phyloP scores from a whole-genome alignment of 345 rosid species.

The Durio zibethinus region DNA sequence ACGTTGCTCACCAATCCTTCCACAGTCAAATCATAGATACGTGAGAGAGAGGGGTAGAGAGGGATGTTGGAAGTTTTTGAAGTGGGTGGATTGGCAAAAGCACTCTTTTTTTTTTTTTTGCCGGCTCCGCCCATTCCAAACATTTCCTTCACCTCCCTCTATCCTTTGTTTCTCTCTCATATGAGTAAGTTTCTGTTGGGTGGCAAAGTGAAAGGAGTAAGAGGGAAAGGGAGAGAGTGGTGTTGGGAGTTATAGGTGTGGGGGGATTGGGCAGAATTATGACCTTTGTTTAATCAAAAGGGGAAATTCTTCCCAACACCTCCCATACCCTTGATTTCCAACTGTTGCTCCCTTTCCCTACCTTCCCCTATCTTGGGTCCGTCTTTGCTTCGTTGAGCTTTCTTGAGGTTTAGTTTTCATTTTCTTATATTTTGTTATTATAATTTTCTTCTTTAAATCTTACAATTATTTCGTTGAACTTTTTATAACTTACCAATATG shows the following conservation, averaged over 20 bases:
- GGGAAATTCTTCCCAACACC: constrained; percentile 15
- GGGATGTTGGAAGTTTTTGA: constrained; percentile 8
- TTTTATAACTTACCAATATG: too few relatives aligned
- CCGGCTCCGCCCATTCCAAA: constrained; percentile 24
- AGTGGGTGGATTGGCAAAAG: constrained; percentile 18
- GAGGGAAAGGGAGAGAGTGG: not conserved
- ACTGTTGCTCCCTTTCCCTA: constrained; percentile 10
- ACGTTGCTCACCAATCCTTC: not conserved
- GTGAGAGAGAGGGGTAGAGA: not conserved
- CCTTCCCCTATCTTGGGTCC: not conserved
- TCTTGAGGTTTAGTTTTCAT: not conserved
- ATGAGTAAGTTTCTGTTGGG: not conserved
- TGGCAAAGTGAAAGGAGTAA: not conserved
- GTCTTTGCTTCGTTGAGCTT: not conserved
- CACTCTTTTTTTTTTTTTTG: not conserved
- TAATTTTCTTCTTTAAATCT: too few relatives aligned
- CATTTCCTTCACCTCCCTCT: constrained; percentile 21
- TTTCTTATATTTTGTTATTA: too few relatives aligned
- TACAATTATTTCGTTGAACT: not conserved
- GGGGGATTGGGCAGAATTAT: constrained; percentile 16
- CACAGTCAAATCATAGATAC: not conserved
- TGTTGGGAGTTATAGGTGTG: constrained; percentile 23
- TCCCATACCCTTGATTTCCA: constrained; percentile 23
- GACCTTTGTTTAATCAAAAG: not conserved
- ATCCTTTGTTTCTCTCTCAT: not conserved